Base-by-base conservation (phyloP, 345 rosid species). In the Pistacia atlantica region DNA sequence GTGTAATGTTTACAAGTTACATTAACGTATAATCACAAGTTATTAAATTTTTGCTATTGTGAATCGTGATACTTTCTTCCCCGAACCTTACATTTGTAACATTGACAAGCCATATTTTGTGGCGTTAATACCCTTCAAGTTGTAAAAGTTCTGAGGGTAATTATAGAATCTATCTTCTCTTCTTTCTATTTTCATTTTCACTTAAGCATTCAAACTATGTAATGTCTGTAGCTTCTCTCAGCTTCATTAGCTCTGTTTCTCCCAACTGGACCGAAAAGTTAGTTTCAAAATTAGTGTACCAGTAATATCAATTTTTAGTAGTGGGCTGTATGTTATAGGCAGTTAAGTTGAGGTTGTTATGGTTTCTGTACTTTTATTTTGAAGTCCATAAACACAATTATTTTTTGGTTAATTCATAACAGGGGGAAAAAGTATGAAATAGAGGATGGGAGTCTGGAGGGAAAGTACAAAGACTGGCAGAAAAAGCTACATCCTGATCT, bases 401-500 rank as follows among this genome's bases (percentile, higher is more conserved):
- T 54, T 20, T 35, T 74, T 54, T 28, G 60, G 8, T 11, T 65
- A 17, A 18, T 70, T 71, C 28, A 59, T 74, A 55, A 69, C 80
- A 93, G 98, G 75, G 91, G 86, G 79, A 92, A 83, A 70, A 90
- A 81, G 75, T 96, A 88, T 79, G 97, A 85, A 25, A 77, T 90
- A 17, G 89, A 84, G 75, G 89, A 66, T 75, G 84, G 75, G 22
- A 87, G 85, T 78, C 83, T 96, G 79, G 95, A 90, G 51, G 79
- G 89, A 25, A 96, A 86, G 79, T 93, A 92, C 78, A 92, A 90
- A 80, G 89, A 82, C 54, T 92, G 98, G 97, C 99, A 96, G 87
- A 96, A 93, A 85, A 92, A 91, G 81, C 60, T 96, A 66, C 98
- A 96, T 85, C 99, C 99, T 72, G 99, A 96, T 86, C 84, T 96